Conservation (phyloP, 208 protist species). For the Crithidia bombi region DNA sequence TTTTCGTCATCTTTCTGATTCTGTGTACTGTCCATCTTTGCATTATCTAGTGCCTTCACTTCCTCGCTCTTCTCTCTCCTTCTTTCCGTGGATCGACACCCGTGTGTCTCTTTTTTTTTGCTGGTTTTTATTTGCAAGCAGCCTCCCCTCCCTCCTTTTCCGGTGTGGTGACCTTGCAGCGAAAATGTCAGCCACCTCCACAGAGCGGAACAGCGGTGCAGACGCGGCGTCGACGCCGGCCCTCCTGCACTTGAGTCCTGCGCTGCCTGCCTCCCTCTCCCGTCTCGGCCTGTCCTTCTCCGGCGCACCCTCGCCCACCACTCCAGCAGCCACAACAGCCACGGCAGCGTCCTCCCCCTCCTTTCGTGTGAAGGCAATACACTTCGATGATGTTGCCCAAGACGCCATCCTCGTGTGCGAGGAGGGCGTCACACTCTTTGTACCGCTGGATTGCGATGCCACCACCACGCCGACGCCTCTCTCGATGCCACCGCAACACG, state of each 20-base stretch:
- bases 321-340: not conserved
- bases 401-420: constrained; percentile 59
- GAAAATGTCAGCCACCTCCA: too few species aligned
- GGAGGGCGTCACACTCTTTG: constrained; percentile 35
- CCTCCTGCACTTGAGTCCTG: constrained; percentile 1
- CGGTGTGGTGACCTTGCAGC: too few species aligned
- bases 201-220: too few species aligned
- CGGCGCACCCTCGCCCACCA: not conserved
- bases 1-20: too few species aligned
- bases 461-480: not conserved
- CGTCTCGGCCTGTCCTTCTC: constrained; percentile 8
- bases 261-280: constrained; percentile 3
- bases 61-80: too few species aligned
- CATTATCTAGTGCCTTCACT: too few species aligned
- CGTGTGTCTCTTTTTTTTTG: not conserved
- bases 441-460: constrained; percentile 15
- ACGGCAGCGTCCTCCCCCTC: constrained; percentile 7
- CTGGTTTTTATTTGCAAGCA: too few species aligned
- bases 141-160: too few species aligned
- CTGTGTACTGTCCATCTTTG: too few species aligned
- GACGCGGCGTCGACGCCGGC: not conserved
- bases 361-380: constrained; percentile 35
- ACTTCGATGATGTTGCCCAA: constrained; percentile 60
- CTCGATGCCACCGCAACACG: not conserved
- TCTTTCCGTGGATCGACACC: too few species aligned